Base-by-base conservation (phyloP, 164 flowering plant species). In the Aristolochia contorta region DNA sequence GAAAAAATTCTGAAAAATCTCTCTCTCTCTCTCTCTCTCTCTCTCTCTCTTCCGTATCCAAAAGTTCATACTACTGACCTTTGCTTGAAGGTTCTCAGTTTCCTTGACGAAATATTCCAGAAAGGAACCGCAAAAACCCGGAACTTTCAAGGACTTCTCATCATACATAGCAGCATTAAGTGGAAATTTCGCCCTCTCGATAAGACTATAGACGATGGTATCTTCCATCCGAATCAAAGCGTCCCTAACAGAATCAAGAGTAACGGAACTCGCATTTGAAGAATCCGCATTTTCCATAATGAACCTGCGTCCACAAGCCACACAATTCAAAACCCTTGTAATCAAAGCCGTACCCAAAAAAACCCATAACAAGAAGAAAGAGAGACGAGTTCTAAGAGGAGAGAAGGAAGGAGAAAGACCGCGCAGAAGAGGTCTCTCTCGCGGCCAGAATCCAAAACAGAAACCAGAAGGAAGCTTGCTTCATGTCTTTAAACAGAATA, bases 201-300 rank as follows among this genome's bases (percentile, higher is more conserved):
- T 84, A 27, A 92, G 80, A 61, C 75, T 57, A 65, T 79, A 87
- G 12, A 89, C 56, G 45, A 92, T 83, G 16, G 86, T 78, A 56
- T 92, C 98, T 65, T 92, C 98, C 61, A 76, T 88, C 22, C 94
- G 67, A 47, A 83, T 72, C 78, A 89, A 64, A 16, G 79, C 66
- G 10, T 83, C 76, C 57, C 97, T 77, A 14, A 87, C 62, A 3
- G 72, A 24, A 0, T 77, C 91, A 1, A 91, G 80, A 43, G 69
- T 77, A 65, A 78, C 41, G 15, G 5, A 60, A 55, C 65, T 21
- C 6, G 56, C 58, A 12, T 53, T 20, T 2, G 43, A 37, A 24
- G 56, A 55, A 54, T 54, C 60, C 5, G 25, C 16, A 14, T 3
- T 37, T 16, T 19, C 67, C 21, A 30, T 30, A 22, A 30, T 15